Base-by-base conservation (phyloP, 176 grass and related monocot genomes). In the Dendrocalamus sinicus region DNA sequence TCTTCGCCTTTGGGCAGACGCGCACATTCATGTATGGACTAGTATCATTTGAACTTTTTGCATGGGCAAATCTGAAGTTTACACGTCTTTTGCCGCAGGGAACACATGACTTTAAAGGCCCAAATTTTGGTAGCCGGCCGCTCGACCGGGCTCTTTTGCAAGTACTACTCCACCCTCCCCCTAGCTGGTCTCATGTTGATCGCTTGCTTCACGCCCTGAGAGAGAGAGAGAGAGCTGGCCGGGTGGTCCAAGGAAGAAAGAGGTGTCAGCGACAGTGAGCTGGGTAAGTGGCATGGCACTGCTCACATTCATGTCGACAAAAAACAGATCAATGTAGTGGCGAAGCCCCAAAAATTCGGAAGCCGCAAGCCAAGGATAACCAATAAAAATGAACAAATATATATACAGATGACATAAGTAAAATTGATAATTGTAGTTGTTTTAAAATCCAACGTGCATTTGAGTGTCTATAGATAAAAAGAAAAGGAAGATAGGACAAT, bases 71-170 rank as follows among this genome's bases (percentile, higher is more conserved):
- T 87, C 84, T 74, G 17, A 83, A 7, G 69, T 68, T 83, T 79
- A 83, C 89, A 79, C 89, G 85, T 80, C 81, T 87, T 84, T 91
- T 80, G 76, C 70, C 63, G 85, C 32, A 76, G 85, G 89, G 85
- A 91, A 91, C 76, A 84, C 85, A 85, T 77, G 70, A 91, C 89
- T 91, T 91, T 88, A 83, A 84, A 73, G 87, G 45, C 74, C 74
- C 7, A 40, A 78, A 72, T 65, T 32, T 77, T 83, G 79, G 60
- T 70, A 50, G 44, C 70, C n/a, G 59, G n/a, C n/a, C 37, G 37
- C 37, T 39, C 5, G 37, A 70, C 39, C 17, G 70, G 78, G 60
- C 79, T 52, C 40, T 74, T 71, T 78, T 84, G 44, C 87, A 84
- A 72, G 87, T 88, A 84, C 74, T 26, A 43, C 73, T 54, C 26